These are phyloP conservation scores for Ascochyta viciae-villosae DNA, from an alignment of 2,329 filamentous ascomycete species.

Conservation along the genomic window DNA sequence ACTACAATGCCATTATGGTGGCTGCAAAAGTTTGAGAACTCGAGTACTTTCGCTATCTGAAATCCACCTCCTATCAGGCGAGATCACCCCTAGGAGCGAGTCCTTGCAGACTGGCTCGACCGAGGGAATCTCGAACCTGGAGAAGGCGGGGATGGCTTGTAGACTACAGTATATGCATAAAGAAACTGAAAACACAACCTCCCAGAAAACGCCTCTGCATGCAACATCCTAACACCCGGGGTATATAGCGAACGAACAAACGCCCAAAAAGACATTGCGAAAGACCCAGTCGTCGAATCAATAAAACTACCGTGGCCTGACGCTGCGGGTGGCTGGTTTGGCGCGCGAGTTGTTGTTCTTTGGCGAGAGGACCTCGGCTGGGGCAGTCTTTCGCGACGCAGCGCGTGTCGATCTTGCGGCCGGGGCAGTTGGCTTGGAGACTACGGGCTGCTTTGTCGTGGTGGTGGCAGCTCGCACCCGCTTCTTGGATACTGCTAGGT, in stretches of 20 bases:
- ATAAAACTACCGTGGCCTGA: slow-evolving; percentile 30
- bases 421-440: slow-evolving; percentile 17
- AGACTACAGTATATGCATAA: neutral
- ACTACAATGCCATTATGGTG: neutral
- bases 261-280: slow-evolving; percentile 17
- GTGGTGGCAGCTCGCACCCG: slow-evolving; percentile 21
- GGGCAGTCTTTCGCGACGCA: slow-evolving; percentile 30
- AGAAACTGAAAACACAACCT: neutral
- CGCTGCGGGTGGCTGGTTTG: slow-evolving; percentile 28
- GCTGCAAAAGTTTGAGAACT: neutral
- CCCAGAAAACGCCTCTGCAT: slow-evolving; percentile 15
- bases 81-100: slow-evolving; percentile 14
- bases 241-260: slow-evolving; percentile 17
- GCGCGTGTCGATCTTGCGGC: slow-evolving; percentile 32
- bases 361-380: slow-evolving; percentile 31
- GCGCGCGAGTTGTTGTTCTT: slow-evolving; percentile 29
- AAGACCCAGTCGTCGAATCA: slow-evolving; percentile 7
- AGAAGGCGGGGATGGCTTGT: slow-evolving; percentile 2
- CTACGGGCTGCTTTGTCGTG: slow-evolving; percentile 15
- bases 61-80: neutral
- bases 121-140: slow-evolving; percentile 5
- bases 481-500: slow-evolving; percentile 32
- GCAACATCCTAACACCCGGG: slow-evolving; percentile 1
- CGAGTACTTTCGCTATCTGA: slow-evolving; percentile 1
- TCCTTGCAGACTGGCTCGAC: slow-evolving; percentile 7